Conservation (phyloP, 139 green algal genomes). For the Monoraphidium neglectum region DNA sequence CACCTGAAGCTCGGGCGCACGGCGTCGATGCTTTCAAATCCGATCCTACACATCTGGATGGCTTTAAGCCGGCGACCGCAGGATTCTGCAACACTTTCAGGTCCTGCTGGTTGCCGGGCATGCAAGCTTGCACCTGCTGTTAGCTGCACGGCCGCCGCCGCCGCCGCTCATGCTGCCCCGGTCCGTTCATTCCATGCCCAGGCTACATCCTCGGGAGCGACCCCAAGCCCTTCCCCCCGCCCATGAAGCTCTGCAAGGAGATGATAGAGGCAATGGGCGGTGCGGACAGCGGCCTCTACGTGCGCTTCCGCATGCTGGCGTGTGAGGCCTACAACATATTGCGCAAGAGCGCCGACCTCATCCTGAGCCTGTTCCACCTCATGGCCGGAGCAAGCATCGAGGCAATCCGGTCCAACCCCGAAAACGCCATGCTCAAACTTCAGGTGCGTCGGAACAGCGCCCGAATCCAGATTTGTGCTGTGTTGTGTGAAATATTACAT, state of each 20-base stretch:
- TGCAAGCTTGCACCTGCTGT: too few relatives aligned
- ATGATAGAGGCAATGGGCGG: conserved; percentile 97
- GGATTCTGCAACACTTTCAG: too few relatives aligned
- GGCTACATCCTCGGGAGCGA: conserved; percentile 95
- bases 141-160: too few relatives aligned
- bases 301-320: conserved; percentile 70
- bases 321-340: conserved; percentile 99
- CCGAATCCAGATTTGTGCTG: too few relatives aligned
- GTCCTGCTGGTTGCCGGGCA: too few relatives aligned
- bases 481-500: too few relatives aligned
- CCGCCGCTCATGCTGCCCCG: too few relatives aligned
- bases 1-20: too few relatives aligned
- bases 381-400: conserved; percentile 91
- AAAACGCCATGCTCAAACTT: conserved; percentile 93
- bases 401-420: conserved; percentile 78
- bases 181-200: too few relatives aligned
- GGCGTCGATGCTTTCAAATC: too few relatives aligned
- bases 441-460: conserved; percentile 47
- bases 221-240: conserved; percentile 95
- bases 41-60: too few relatives aligned
- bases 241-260: conserved; percentile 91
- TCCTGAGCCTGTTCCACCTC: conserved; percentile 94
- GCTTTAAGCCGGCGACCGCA: too few relatives aligned
- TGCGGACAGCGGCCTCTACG: conserved; percentile 73
- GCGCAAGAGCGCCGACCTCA: conserved; percentile 89